These are phyloP conservation scores for Fusarium sp. DNA, from an alignment of 2,329 filamentous ascomycete species.

Conservation along the genomic window DNA sequence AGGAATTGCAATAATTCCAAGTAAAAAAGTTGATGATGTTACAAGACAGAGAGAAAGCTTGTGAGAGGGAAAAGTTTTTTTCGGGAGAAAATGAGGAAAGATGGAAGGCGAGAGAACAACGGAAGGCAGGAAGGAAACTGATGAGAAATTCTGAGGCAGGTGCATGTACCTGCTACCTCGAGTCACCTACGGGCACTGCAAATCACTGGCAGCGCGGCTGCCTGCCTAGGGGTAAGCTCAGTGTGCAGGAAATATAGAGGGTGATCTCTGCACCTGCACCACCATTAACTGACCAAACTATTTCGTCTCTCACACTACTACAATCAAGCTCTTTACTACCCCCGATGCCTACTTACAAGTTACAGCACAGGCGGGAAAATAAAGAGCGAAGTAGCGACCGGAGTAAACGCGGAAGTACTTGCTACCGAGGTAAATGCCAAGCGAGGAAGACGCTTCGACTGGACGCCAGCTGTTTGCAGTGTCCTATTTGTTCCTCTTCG, in stretches of 20 bases:
- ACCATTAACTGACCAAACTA: not conserved
- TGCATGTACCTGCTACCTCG: constrained; percentile 33
- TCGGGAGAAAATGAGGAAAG: constrained; percentile 36
- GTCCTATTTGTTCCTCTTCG: constrained; percentile 34
- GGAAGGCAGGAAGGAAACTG: constrained; percentile 29
- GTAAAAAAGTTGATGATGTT: constrained; percentile 31
- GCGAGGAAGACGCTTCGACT: constrained; percentile 40
- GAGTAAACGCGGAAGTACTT: constrained; percentile 43
- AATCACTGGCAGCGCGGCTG: constrained; percentile 31
- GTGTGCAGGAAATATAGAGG: not conserved
- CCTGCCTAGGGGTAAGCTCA: not conserved
- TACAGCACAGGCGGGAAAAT: constrained; percentile 40
- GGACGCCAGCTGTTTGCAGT: constrained; percentile 45
- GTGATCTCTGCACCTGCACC: not conserved
- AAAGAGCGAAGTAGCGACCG: constrained; percentile 30
- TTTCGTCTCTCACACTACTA: not conserved
- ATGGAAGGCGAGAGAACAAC: constrained; percentile 41
- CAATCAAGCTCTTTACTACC: not conserved
- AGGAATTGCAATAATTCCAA: constrained; percentile 16
- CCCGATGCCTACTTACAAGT: constrained; percentile 24
- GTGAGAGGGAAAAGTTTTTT: constrained; percentile 38
- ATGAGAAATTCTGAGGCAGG: constrained; percentile 11
- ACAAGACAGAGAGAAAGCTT: constrained; percentile 9
- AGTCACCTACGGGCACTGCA: constrained; percentile 18
- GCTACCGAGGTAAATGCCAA: constrained; percentile 40